A percentile compares a stretch with the other conserved stretches of the same genome.
Conservation (phyloP, 371 early-diverging fungal genomes). For the Rhizomucor pusillus region DNA sequence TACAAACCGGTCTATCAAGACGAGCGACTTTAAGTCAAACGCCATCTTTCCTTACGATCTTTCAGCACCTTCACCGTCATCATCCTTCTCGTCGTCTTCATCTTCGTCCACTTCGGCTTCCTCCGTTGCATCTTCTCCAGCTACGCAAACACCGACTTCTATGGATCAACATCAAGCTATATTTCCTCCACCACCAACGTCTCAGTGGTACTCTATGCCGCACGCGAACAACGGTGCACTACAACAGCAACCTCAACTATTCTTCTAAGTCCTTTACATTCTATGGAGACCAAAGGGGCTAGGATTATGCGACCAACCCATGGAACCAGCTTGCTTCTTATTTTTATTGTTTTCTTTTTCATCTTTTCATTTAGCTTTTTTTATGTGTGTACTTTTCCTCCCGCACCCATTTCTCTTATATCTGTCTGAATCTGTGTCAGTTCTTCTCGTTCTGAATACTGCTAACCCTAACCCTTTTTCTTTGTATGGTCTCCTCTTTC, state of each 20-base stretch:
- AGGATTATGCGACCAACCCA: not conserved
- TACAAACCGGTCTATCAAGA: not conserved
- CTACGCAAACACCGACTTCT: constrained; percentile 7
- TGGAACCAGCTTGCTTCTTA: not conserved
- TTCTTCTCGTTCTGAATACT: not conserved
- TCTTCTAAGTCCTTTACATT: not conserved
- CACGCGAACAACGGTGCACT: no score
- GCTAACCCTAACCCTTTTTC: no score
- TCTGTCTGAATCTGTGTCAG: not conserved
- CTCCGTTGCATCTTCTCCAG: constrained; percentile 8
- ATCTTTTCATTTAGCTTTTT: no score
- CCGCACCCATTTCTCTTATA: not conserved
- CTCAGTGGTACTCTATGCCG: no score
- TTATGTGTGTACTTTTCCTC: not conserved
- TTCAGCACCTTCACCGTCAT: constrained; percentile 22
- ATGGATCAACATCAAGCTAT: constrained; percentile 1
- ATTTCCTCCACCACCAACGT: not conserved
- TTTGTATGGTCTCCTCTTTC: not conserved
- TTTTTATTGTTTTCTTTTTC: not conserved
- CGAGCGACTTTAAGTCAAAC: not conserved
- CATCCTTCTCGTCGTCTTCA: constrained; percentile 35
- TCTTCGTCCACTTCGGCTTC: constrained; percentile 21
- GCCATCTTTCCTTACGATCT: constrained; percentile 5
- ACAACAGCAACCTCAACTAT: not conserved
- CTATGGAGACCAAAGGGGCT: not conserved